Evolutionary conservation across 495 filamentous ascomycete genomes (phyloP), one percentile per base, ranked within the genome.

Genomic region (Rhizodiscina lignyota): DNA sequence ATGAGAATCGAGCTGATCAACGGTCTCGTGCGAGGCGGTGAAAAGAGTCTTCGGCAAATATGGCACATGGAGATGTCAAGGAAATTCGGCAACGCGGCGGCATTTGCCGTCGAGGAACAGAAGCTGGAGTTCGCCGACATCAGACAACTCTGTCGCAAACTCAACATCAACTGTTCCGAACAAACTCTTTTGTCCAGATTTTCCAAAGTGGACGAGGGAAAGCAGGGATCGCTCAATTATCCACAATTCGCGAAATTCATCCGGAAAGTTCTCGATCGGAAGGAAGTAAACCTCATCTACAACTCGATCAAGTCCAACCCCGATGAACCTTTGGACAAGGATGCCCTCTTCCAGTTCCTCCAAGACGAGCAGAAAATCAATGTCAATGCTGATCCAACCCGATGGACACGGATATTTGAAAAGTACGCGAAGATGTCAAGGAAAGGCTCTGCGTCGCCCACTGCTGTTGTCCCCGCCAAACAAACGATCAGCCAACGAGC

Each of bases 1-100:
- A 81, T 84, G 44, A 76, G 89, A 30, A 77, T 83, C 36, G 81
- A 85, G 33, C 71, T 92, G 38, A 93, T 94, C 73, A 69, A 81
- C 16, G 86, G 80, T 18, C 54, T 96, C 39, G 77, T 81, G 27
- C 55, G 61, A 22, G 68, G 71, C 38, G 76, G 77, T 50, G 84
- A 94, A 49, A 77, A 75, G 37, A 78, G 77, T 32, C 65, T 94
- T 24, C 72, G 70, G 34, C 68, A 67, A 22, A 80, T 87, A 50
- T 97, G 89, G 89, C 67, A 71, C 39, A 70, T 66, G n/a, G 84
- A 89, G 52, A 89, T 93, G 79, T 61, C 67, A 4, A 70, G 71
- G 40, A 63, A 76, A 29, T 76, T 72, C 37, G 63, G 64, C 2
- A 62, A 68, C 23, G 66, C 58, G 34, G 47, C 58, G 34, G 46